Evolutionary conservation across 768 basidiomycete species (phyloP), one percentile per base, ranked within the genome.

Genomic region (Leccinum longicurvipes): DNA sequence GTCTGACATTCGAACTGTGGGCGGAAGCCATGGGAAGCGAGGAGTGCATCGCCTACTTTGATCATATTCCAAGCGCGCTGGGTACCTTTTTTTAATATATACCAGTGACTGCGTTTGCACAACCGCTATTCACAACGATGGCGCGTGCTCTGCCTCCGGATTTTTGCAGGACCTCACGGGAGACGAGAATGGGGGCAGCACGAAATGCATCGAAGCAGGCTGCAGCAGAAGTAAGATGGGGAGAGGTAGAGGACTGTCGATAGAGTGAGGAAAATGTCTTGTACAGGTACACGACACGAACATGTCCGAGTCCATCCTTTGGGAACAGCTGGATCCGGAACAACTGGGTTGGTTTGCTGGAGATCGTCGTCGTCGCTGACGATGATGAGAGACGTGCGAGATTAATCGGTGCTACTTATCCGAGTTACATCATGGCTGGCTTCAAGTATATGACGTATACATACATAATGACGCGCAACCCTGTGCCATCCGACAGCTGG

Each of bases 101-200:
- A 11, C 97, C 97, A 1, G 97, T 98, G 23, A 99, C 95, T 12
- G 97, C 97, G 69, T 98, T 99, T 3, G 97, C 97, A 68, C 96
- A 97, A 1, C 96, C 97, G 60, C 89, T 91, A 76, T 97, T 99
- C 47, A 98, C 87, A 60, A 98, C 89, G n/a, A 98, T 69, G 0
- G 82, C 87, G 6, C 91, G 81, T 0, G 87, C 93, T 27, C 87
- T 75, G 2, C 94, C 94, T 0, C 73, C 74, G 21, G 79, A 82
- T 17, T 72, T 67, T n/a, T 77, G 73, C 28, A 99, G 75, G n/a
- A 98, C 80, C 28, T 94, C 80, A 56, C 89, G 82, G 4, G 87
- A 91, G 48, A 98, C 93, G 46, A 88, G 67, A 14, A 98, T 95
- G 1, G 97, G 97, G 0, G 96, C 93, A 2, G 97, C 97, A 69